phyloP scores from a whole-genome alignment of 2,329 filamentous ascomycete genomes.

The Pseudogymnoascus sp. region DNA sequence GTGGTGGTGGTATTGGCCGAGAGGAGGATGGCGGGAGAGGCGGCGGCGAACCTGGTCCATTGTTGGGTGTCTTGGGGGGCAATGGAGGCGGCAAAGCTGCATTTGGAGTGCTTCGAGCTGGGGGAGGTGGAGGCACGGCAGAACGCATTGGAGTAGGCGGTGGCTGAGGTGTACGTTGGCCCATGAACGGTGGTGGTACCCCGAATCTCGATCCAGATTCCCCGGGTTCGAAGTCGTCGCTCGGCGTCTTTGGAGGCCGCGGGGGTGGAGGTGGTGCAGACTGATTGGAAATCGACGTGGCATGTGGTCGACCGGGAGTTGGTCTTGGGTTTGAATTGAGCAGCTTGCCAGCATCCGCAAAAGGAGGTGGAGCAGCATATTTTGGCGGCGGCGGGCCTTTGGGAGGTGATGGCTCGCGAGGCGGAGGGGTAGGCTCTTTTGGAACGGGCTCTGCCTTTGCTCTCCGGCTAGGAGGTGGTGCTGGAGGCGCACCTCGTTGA shows the following conservation, averaged over 20 bases:
- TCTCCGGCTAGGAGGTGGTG: constrained; percentile 53
- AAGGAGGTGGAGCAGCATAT: constrained; percentile 79
- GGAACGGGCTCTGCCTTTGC: constrained; percentile 41
- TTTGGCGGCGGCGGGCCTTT: constrained; percentile 50
- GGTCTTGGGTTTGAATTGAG: constrained; percentile 40
- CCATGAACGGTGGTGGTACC: constrained; percentile 72
- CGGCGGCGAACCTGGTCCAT: constrained; percentile 43
- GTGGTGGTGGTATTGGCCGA: constrained; percentile 46
- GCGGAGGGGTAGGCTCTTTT: constrained; percentile 46
- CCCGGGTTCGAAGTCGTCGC: constrained; percentile 54
- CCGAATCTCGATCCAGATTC: constrained; percentile 50
- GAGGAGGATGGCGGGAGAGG: constrained; percentile 43
- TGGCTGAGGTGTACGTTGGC: constrained; percentile 55
- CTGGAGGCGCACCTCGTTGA: constrained; percentile 36
- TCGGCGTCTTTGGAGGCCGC: constrained; percentile 59
- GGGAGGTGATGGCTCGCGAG: constrained; percentile 63
- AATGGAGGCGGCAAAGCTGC: constrained; percentile 32
- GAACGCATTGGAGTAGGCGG: constrained; percentile 69
- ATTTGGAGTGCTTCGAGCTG: constrained; percentile 38
- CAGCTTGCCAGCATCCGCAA: constrained; percentile 85
- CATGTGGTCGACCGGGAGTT: constrained; percentile 34
- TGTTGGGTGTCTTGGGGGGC: constrained; percentile 36
- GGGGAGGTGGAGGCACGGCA: constrained; percentile 63
- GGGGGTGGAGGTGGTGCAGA: constrained; percentile 61
- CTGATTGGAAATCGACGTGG: constrained; percentile 38